Evolutionary conservation across 2,329 filamentous ascomycete genomes (phyloP).

Genomic region (Cryphonectria parasitica): DNA sequence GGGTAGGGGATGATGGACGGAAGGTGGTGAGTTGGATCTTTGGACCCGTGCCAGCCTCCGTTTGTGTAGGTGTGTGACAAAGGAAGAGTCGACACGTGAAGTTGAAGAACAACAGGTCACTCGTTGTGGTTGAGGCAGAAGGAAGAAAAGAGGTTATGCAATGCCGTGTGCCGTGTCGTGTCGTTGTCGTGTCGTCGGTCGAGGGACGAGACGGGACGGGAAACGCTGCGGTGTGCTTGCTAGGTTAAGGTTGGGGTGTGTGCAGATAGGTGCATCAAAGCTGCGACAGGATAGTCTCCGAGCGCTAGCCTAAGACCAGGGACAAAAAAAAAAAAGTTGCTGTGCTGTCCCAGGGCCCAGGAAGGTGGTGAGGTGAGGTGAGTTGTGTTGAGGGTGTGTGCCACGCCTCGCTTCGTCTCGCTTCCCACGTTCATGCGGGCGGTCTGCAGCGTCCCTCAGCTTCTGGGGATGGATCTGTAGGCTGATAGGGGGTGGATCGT

Average conservation of each 20-base stretch:
- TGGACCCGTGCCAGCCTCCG: background rate
- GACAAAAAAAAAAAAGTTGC: conserved; percentile 13
- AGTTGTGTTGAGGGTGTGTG: background rate
- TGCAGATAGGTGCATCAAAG: conserved; percentile 8
- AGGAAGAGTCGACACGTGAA: conserved; percentile 3
- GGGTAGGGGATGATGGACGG: conserved; percentile 7
- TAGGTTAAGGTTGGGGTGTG: conserved; percentile 9
- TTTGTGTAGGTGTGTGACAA: conserved; percentile 1
- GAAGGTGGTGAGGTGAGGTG: background rate
- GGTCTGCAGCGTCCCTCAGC: conserved; percentile 14
- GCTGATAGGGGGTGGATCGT: conserved; percentile 19
- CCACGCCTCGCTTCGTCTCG: conserved; percentile 1
- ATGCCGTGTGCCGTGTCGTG: conserved; percentile 10
- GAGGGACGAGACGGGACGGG: conserved; percentile 17
- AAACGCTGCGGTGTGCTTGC: background rate
- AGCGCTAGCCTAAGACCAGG: conserved; percentile 11
- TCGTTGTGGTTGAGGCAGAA: background rate
- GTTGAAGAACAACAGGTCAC: conserved; percentile 4
- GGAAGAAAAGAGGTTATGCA: background rate
- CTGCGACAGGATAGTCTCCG: conserved; percentile 14
- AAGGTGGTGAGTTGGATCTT: background rate
- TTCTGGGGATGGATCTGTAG: conserved; percentile 11
- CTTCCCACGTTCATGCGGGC: conserved; percentile 17
- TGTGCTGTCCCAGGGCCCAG: conserved; percentile 7
- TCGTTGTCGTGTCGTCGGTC: conserved; percentile 13